Evolutionary conservation across 176 grass and related monocot species (phyloP).

Genomic region (Dendrocalamus sinicus): DNA sequence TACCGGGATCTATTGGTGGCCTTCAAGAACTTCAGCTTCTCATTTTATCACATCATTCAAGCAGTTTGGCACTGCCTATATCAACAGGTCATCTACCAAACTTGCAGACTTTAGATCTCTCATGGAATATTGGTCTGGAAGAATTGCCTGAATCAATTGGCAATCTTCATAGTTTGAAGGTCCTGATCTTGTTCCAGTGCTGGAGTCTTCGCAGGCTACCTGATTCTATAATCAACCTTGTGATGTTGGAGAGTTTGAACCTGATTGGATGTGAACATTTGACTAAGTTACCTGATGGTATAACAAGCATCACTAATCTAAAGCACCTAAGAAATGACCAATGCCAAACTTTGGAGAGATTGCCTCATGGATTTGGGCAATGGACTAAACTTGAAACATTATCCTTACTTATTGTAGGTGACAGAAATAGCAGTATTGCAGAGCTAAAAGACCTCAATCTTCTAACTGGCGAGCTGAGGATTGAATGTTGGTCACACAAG

Average conservation of each 20-base stretch:
- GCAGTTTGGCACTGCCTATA: constrained; percentile 37
- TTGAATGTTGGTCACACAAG: constrained; percentile 36
- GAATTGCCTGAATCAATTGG: constrained; percentile 58
- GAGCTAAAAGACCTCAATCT: constrained; percentile 52
- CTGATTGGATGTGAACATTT: constrained; percentile 53
- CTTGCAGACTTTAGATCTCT: constrained; percentile 66
- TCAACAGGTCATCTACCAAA: constrained; percentile 46
- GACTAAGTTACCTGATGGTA: constrained; percentile 51
- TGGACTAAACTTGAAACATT: constrained; percentile 62
- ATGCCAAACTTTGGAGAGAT: constrained; percentile 37
- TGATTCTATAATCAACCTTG: constrained; percentile 50
- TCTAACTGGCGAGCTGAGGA: constrained; percentile 45
- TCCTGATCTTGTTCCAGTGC: constrained; percentile 64
- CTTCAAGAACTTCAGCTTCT: constrained; percentile 55
- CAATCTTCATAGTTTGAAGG: constrained; percentile 50
- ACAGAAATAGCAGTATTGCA: constrained; percentile 43
- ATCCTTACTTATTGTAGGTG: constrained; percentile 50
- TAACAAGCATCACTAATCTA: constrained; percentile 46
- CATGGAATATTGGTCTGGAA: constrained; percentile 53
- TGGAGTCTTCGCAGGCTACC: constrained; percentile 56
- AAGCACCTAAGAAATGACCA: constrained; percentile 48
- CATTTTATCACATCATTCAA: constrained; percentile 49
- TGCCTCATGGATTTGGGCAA: constrained; percentile 50
- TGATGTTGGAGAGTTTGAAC: constrained; percentile 56
- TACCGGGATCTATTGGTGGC: constrained; percentile 53